phyloP scores from a whole-genome alignment of 371 early-diverging fungal species.

The Gilbertella persicaria region DNA sequence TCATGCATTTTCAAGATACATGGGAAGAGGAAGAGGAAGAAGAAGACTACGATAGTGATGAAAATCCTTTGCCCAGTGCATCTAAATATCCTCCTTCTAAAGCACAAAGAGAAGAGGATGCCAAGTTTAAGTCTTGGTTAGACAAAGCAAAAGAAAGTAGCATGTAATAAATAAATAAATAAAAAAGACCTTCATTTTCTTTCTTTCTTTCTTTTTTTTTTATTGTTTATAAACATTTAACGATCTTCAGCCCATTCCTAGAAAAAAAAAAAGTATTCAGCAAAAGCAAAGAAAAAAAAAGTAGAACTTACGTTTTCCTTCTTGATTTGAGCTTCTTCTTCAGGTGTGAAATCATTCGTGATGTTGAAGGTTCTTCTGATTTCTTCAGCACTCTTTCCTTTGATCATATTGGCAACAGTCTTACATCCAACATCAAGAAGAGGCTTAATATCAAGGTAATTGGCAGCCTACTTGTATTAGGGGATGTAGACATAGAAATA shows the following conservation, averaged over 20 bases:
- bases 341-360: constrained; percentile 94
- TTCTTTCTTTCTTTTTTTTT: no score
- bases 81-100: constrained; percentile 47
- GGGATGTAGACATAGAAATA: not conserved
- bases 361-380: constrained; percentile 95
- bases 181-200: not conserved
- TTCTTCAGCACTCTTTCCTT: constrained; percentile 92
- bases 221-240: no score
- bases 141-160: constrained; percentile 24
- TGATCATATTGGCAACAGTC: constrained; percentile 98
- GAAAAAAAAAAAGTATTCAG: not conserved
- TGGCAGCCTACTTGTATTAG: constrained; percentile 71
- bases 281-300: constrained; percentile 20
- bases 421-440: constrained; percentile 95
- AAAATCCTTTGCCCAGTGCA: constrained; percentile 39
- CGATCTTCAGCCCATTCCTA: constrained; percentile 84
- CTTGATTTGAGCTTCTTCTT: constrained; percentile 89
- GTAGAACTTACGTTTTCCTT: constrained; percentile 77
- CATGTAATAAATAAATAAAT: constrained; percentile 11
- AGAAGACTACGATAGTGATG: constrained; percentile 39
- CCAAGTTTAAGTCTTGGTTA: constrained; percentile 40
- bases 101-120: constrained; percentile 36
- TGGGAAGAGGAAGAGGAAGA: constrained; percentile 40
- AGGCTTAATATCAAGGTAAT: constrained; percentile 96
- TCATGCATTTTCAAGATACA: no score